Evolutionary conservation across 305 asterid genomes (phyloP).

Genomic region (Coffea humblotiana): DNA sequence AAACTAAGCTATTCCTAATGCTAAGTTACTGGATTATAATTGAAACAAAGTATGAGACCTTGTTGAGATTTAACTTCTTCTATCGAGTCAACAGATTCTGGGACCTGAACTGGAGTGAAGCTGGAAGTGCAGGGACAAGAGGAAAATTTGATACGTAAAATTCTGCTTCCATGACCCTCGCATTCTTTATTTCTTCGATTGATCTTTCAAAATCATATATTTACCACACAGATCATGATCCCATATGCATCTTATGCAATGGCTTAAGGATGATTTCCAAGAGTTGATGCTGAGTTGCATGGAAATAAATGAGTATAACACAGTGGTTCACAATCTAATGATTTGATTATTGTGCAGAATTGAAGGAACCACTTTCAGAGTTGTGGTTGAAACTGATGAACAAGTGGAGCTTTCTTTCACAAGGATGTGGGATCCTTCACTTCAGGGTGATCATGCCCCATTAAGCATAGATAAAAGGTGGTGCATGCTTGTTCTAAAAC

Average conservation of each 20-base stretch:
- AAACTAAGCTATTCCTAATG: slow-evolving; percentile 18
- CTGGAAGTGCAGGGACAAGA: slow-evolving; percentile 50
- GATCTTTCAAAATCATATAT: not conserved
- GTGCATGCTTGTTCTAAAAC: slow-evolving; percentile 23
- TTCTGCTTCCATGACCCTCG: not conserved
- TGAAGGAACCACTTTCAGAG: slow-evolving; percentile 49
- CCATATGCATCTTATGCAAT: not conserved
- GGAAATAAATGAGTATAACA: not conserved
- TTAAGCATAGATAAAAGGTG: slow-evolving; percentile 68
- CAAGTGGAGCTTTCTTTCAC: slow-evolving; percentile 63
- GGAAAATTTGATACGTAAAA: slow-evolving; percentile 48
- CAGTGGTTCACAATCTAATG: not conserved
- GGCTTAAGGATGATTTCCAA: not conserved
- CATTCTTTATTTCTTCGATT: not conserved
- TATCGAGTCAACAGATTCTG: slow-evolving; percentile 42
- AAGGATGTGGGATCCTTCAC: slow-evolving; percentile 65
- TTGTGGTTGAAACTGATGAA: slow-evolving; percentile 52
- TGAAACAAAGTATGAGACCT: not conserved
- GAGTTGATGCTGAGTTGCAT: not conserved
- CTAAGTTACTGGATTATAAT: not conserved
- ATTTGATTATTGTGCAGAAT: slow-evolving; percentile 34
- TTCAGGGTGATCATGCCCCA: slow-evolving; percentile 55
- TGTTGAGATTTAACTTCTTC: not conserved
- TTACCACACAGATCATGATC: not conserved
- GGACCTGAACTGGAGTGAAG: slow-evolving; percentile 60